These are phyloP conservation scores for Pythium pectinolyticum DNA, from an alignment of 352 stramenopile genomes.

Conservation along the genomic window DNA sequence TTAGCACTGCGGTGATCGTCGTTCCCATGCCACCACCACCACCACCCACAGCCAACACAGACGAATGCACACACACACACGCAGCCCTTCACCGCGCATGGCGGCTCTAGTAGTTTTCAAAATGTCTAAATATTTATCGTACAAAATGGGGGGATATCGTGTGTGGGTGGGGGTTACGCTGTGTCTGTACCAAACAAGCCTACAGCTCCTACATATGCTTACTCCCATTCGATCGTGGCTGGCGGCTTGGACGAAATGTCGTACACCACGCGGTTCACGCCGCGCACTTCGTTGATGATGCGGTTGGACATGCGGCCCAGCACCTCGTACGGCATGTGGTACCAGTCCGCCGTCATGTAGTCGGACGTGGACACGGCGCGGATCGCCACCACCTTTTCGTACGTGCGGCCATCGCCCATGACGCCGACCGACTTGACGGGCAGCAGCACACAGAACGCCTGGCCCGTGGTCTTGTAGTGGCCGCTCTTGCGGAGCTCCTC, in stretches of 20 bases:
- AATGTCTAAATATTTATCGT: slow-evolving; percentile 3
- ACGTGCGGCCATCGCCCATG: slow-evolving; percentile 98
- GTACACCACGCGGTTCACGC: slow-evolving; percentile 99
- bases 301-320: slow-evolving; percentile 96
- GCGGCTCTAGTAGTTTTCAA: background rate
- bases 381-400: slow-evolving; percentile 95
- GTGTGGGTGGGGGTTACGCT: background rate
- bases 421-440: slow-evolving; percentile 97
- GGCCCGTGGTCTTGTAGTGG: slow-evolving; percentile 98
- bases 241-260: slow-evolving; percentile 99
- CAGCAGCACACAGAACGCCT: slow-evolving; percentile 98
- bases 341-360: slow-evolving; percentile 99
- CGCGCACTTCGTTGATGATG: slow-evolving; percentile 98
- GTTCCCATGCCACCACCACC: too few relatives aligned
- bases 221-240: slow-evolving; percentile 99
- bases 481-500: slow-evolving; percentile 95
- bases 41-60: too few relatives aligned
- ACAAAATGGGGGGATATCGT: background rate
- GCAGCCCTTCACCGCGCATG: too few relatives aligned
- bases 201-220: slow-evolving; percentile 44
- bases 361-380: slow-evolving; percentile 98
- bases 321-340: slow-evolving; percentile 98
- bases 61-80: too few relatives aligned
- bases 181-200: too few relatives aligned
- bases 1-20: too few relatives aligned